Percentiles rank a stretch among this genome's conserved stretches.
Evolutionary conservation across 208 protist genomes (phyloP).

Genomic region (Trypanosoma lewisi): DNA sequence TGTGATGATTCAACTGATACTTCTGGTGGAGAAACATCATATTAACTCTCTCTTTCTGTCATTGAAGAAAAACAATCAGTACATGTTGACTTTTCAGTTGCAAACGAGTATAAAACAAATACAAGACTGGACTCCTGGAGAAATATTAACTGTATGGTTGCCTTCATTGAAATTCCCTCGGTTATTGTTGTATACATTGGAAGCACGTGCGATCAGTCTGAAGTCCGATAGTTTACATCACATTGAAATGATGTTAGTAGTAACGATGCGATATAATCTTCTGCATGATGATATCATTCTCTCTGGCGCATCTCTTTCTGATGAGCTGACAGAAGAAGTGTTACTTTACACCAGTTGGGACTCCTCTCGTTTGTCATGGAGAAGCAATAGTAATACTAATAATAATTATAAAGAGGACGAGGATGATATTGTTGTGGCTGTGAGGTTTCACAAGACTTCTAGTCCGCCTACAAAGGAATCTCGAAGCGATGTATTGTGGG

Average conservation of each 20-base stretch:
- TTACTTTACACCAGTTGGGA: constrained; percentile 36
- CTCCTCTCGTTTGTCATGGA: constrained; percentile 15
- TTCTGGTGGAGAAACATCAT: constrained; percentile 20
- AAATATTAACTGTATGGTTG: constrained; percentile 48
- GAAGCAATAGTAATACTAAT: no score
- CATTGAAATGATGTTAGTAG: constrained; percentile 47
- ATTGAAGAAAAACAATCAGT: constrained; percentile 4
- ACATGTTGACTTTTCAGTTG: background rate
- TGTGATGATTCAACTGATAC: constrained; percentile 13
- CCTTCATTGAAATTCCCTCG: constrained; percentile 53
- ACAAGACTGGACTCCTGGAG: constrained; percentile 16
- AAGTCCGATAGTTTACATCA: constrained; percentile 13
- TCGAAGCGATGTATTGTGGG: constrained; percentile 20
- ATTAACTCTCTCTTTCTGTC: background rate
- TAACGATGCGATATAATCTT: constrained; percentile 59
- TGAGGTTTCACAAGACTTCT: constrained; percentile 29
- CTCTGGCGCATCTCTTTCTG: constrained; percentile 51
- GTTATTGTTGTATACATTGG: constrained; percentile 33
- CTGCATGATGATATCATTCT: constrained; percentile 59
- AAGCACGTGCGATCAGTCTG: constrained; percentile 16
- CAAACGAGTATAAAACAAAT: background rate
- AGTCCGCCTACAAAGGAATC: background rate
- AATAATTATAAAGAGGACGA: constrained; percentile 4
- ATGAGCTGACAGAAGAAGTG: constrained; percentile 42
- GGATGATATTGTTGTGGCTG: constrained; percentile 37